Conservation (phyloP, 2,329 filamentous ascomycete species). For the Penicillium sumatraense region DNA sequence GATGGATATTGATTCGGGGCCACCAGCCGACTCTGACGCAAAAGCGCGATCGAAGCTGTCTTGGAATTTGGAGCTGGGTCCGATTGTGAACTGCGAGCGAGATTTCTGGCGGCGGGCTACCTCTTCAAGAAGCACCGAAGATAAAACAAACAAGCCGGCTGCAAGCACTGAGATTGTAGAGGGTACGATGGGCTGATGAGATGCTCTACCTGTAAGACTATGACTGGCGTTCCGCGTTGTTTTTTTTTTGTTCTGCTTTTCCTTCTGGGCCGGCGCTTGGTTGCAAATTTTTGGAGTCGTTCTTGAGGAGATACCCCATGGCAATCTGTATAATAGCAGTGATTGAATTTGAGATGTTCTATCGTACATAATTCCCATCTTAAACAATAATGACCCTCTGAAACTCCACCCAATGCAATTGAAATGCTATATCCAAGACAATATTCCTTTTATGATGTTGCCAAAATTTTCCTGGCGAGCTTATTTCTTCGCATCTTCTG, state of each 20-base stretch:
- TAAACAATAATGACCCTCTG: constrained; percentile 5
- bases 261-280: constrained; percentile 21
- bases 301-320: constrained; percentile 41
- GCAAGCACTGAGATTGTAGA: constrained; percentile 29
- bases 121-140: constrained; percentile 37
- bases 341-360: constrained; percentile 10
- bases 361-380: constrained; percentile 2
- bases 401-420: constrained; percentile 25
- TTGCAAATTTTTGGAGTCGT: constrained; percentile 21
- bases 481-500: constrained; percentile 38
- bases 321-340: constrained; percentile 22
- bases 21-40: constrained; percentile 29
- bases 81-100: constrained; percentile 65
- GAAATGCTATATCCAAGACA: background rate
- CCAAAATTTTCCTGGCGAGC: constrained; percentile 24
- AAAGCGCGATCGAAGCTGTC: constrained; percentile 32
- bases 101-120: constrained; percentile 60
- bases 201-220: constrained; percentile 11
- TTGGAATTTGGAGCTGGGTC: constrained; percentile 48
- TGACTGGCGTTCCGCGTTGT: constrained; percentile 19
- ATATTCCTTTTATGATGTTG: constrained; percentile 23
- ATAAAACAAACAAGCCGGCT: constrained; percentile 35
- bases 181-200: constrained; percentile 28
- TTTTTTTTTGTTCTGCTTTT: constrained; percentile 3
- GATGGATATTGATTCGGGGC: constrained; percentile 37